Evolutionary conservation across 352 stramenopile species (phyloP), one percentile per base, ranked within the genome.

Genomic region (Globisporangium nodosum): DNA sequence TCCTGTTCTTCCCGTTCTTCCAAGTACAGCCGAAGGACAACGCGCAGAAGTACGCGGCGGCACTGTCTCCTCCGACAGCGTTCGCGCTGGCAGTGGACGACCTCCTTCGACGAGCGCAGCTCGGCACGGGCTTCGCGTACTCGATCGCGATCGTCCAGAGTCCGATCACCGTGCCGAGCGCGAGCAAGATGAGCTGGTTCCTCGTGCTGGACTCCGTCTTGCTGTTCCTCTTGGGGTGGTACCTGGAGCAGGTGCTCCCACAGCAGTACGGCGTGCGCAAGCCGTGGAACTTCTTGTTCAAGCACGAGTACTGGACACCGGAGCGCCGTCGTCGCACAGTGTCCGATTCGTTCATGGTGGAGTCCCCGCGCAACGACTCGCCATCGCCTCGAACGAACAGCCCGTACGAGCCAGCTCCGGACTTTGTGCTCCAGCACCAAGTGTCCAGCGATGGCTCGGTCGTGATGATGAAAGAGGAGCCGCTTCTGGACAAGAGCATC

Each of bases 231-330:
- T 51, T 98, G 1, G 92, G 84, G 3, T 96, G 81, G 76, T 98
- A 98, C 69, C 70, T 98, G 11, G 91, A 97, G 55, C 78, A 96
- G 56, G 88, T 98, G 1, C 55, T 98, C 9, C 95, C 95, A 1
- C 85, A 90, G 48, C 75, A 97, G 59, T 98, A 88, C 58, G 95
- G 93, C 8, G 78, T 94, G 15, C 64, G 64, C 8, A 83, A 91
- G 52, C 91, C 88, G 0, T 98, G 90, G 82, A 86, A 97, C 62
- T 98, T 98, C 64, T 55, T 94, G 3, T 80, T 96, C 42, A 60
- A 67, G 35, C 66, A 62, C 24, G 59, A 54, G 12, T 81, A 76
- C 54, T 88, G 76, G 76, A 61, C 35, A 3, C 7, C 49, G 2
- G 20, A 1, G 49, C 42, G 27, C 15, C 40, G 24, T 20, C 24